Base-by-base conservation (phyloP, 2,329 filamentous ascomycete genomes). In the Colletotrichum musae region DNA sequence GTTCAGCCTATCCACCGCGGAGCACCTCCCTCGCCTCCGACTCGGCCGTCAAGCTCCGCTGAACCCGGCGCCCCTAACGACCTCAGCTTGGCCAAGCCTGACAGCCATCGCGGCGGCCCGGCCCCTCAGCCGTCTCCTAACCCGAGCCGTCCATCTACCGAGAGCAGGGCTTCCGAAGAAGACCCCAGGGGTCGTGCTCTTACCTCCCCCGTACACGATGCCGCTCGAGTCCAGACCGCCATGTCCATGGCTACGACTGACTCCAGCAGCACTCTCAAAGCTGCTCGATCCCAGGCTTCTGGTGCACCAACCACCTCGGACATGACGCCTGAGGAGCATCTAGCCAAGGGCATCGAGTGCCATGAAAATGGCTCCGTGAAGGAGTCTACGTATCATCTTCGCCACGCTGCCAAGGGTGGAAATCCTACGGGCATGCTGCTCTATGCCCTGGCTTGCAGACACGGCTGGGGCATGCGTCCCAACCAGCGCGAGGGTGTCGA, bases 391-490 rank as follows among this genome's bases (percentile, higher is more conserved):
- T 99, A 98, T 77, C 96, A 99, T 78, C 87, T 99, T 52, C 92
- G 96, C 41, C 89, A 97, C 69, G 96, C 96, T 4, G 95, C 96
- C 1, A 91, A 91, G 74, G 91, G 93, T 65, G 93, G 94, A 54
- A 89, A 97, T 67, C 93, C 96, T 0, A 97, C 95, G 0, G 96
- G 92, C 24, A 99, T 99, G 96, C 88, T 99, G 13, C 86, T 98
- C 39, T 99, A 98, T 79, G 96, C 95, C 5, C 87, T 99, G 43
- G 96, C 96, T 12, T 98, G 95, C 77, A 89, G 96, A 58, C 96
- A 99, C 77, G 96, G 96, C 57, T 99, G 96, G 96, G 96, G 96
- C 18, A 98, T 98, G 94, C 91, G 95, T 10, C 89, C 94, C 7
- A 98, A 97, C 78, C 94, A 94, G 76, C 88, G 88, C 56, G 96